Conservation (phyloP, 768 basidiomycete genomes). For the Nidula microcarpa region DNA sequence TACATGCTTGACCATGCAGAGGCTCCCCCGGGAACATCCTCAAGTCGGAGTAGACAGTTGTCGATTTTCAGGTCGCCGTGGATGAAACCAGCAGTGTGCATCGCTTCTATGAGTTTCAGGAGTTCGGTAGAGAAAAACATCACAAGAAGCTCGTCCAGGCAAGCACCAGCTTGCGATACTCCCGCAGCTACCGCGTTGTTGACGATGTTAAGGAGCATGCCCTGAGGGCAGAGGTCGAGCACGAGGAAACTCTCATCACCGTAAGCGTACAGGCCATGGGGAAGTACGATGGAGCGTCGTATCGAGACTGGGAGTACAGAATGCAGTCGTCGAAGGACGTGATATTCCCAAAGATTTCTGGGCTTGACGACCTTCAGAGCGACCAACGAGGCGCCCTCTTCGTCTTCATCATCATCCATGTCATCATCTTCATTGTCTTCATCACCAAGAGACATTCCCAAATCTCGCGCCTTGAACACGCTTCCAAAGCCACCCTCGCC, state of each 20-base stretch:
- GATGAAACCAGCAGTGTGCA: slow-evolving; percentile 83
- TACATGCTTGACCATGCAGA: slow-evolving; percentile 76
- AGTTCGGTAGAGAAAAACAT: slow-evolving; percentile 96
- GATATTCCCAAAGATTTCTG: slow-evolving; percentile 88
- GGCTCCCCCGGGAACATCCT: slow-evolving; percentile 70
- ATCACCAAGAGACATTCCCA: slow-evolving; percentile 37
- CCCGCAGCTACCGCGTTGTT: slow-evolving; percentile 78
- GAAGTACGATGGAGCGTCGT: slow-evolving; percentile 67
- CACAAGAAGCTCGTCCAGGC: slow-evolving; percentile 88
- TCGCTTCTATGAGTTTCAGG: slow-evolving; percentile 72
- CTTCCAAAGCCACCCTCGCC: slow-evolving; percentile 97
- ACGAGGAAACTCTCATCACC: slow-evolving; percentile 87
- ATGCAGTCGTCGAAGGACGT: slow-evolving; percentile 77
- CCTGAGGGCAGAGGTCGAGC: slow-evolving; percentile 86
- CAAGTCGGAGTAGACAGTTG: slow-evolving; percentile 92
- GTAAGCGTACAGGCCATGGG: slow-evolving; percentile 81
- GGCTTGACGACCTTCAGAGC: slow-evolving; percentile 94
- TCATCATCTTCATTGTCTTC: slow-evolving; percentile 50
- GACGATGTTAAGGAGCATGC: slow-evolving; percentile 88
- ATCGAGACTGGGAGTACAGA: slow-evolving; percentile 55
- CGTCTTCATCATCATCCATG: slow-evolving; percentile 53
- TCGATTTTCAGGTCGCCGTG: slow-evolving; percentile 99
- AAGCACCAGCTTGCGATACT: slow-evolving; percentile 75
- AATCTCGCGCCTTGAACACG: slow-evolving; percentile 82
- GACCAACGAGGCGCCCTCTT: slow-evolving; percentile 53